Evolutionary conservation across 140 eudicot species (phyloP).

Genomic region (Flaveria floridana): DNA sequence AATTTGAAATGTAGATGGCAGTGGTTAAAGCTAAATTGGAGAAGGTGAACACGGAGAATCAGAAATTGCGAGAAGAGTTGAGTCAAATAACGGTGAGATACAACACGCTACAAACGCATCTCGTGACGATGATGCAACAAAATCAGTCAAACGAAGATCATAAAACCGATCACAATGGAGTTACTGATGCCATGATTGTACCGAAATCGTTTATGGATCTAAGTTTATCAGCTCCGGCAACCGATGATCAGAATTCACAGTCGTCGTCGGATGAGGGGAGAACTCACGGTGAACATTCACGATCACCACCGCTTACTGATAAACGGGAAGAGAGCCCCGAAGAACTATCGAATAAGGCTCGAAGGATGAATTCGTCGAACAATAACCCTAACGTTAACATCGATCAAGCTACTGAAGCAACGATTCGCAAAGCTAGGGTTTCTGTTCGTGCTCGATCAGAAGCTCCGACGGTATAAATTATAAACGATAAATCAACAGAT

Average conservation of each 20-base stretch:
- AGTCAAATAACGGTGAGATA: slow-evolving; percentile 48
- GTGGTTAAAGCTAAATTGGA: slow-evolving; percentile 53
- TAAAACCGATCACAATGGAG: slow-evolving; percentile 17
- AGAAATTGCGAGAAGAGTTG: slow-evolving; percentile 41
- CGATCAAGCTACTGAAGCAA: slow-evolving; percentile 61
- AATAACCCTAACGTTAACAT: neutral
- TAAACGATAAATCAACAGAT: neutral
- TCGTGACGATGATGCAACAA: slow-evolving; percentile 54
- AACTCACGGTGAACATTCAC: slow-evolving; percentile 35
- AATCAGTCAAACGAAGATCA: slow-evolving; percentile 30
- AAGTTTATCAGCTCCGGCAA: slow-evolving; percentile 42
- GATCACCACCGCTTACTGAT: slow-evolving; percentile 26
- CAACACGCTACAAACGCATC: slow-evolving; percentile 57
- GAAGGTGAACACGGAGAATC: slow-evolving; percentile 55
- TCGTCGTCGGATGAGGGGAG: slow-evolving; percentile 48
- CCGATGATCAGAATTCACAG: slow-evolving; percentile 43
- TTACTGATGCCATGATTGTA: slow-evolving; percentile 29
- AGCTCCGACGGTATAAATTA: slow-evolving; percentile 55
- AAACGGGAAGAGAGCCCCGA: no score
- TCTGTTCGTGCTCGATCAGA: slow-evolving; percentile 76
- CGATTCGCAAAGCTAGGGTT: slow-evolving; percentile 68
- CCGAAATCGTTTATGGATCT: slow-evolving; percentile 68
- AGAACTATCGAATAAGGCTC: neutral
- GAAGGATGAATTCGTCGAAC: neutral
- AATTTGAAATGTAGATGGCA: slow-evolving; percentile 40